phyloP scores from a whole-genome alignment of 129 eudicot species.

The Tagetes erecta region DNA sequence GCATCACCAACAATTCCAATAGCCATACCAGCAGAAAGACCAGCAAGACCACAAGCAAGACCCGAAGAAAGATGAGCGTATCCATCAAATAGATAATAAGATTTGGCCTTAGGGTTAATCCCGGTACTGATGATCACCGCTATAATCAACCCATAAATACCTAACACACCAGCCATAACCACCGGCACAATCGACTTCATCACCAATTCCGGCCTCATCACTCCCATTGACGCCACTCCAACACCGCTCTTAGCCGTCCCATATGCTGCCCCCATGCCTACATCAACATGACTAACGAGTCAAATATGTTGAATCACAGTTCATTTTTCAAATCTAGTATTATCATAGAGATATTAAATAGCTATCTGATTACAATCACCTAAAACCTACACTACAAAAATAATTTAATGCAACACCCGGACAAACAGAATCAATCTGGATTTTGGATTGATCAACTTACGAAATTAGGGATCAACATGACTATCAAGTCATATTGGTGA shows the following conservation, averaged over 20 bases:
- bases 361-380: background rate
- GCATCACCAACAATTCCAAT: constrained; percentile 91
- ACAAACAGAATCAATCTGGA: too few relatives aligned
- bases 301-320: background rate
- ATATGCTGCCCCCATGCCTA: constrained; percentile 95
- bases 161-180: constrained; percentile 79
- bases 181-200: constrained; percentile 81
- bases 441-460: too few relatives aligned
- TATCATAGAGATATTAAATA: background rate
- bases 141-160: constrained; percentile 52
- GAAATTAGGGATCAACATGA: too few relatives aligned
- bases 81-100: constrained; percentile 78
- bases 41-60: constrained; percentile 92
- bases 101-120: constrained; percentile 71
- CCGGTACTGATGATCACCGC: constrained; percentile 45
- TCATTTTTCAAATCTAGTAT: background rate
- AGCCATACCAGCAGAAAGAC: constrained; percentile 93
- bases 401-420: too few relatives aligned
- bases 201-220: constrained; percentile 77
- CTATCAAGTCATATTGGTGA: too few relatives aligned
- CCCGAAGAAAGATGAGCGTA: constrained; percentile 88
- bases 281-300: background rate
- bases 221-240: constrained; percentile 84
- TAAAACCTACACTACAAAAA: too few relatives aligned
- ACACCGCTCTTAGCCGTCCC: constrained; percentile 89